Conservation (phyloP, 2,329 filamentous ascomycete species). For the Capronia epimyces region DNA sequence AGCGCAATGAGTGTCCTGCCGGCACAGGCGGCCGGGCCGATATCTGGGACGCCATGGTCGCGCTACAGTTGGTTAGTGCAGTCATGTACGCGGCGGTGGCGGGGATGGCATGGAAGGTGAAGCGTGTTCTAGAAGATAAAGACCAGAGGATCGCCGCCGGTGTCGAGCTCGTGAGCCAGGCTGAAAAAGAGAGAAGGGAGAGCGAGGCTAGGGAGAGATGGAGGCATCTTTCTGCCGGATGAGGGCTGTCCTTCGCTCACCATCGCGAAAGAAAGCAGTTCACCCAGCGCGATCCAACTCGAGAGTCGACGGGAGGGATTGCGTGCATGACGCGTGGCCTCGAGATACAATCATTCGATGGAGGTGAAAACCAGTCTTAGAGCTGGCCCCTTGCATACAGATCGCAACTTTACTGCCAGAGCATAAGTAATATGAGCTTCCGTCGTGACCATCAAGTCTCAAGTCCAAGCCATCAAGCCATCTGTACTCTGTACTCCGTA, state of each 20-base stretch:
- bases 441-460: too few species aligned
- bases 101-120: constrained; percentile 26
- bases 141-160: constrained; percentile 20
- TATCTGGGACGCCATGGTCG: constrained; percentile 26
- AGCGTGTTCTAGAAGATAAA: constrained; percentile 13
- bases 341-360: too few species aligned
- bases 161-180: constrained; percentile 24
- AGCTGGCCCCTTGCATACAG: too few species aligned
- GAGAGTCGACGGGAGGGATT: not conserved
- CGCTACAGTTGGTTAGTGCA: constrained; percentile 24
- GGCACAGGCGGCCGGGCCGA: constrained; percentile 12
- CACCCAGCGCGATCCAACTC: not conserved
- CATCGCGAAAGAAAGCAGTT: too few species aligned
- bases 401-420: too few species aligned
- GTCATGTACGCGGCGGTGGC: constrained; percentile 20
- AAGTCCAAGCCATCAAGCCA: too few species aligned
- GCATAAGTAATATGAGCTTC: too few species aligned
- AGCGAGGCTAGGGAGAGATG: constrained; percentile 27
- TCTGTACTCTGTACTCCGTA: too few species aligned
- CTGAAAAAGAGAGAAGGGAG: constrained; percentile 25
- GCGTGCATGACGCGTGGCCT: too few species aligned
- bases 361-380: too few species aligned
- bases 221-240: constrained; percentile 23
- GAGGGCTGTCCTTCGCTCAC: not conserved
- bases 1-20: constrained; percentile 24